Evolutionary conservation across 1,284 basidiomycete genomes (phyloP).

Genomic region (Ceratobasidium sp.): DNA sequence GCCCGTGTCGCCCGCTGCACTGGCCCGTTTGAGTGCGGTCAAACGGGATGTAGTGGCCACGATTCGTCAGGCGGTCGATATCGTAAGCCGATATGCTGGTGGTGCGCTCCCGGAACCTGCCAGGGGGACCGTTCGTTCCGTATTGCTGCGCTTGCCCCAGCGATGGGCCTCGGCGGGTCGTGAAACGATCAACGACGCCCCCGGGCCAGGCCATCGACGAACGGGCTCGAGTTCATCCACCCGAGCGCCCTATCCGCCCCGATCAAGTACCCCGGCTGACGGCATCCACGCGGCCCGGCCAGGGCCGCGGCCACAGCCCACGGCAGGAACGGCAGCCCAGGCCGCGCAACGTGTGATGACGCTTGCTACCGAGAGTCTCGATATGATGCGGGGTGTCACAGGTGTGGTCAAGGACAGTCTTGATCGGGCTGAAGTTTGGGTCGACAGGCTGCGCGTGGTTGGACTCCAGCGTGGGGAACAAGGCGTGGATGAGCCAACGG

Average conservation of each 20-base stretch:
- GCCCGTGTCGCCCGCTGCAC: conserved; percentile 62
- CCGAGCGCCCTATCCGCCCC: conserved; percentile 43
- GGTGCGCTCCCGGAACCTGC: conserved; percentile 86
- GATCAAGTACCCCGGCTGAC: conserved; percentile 39
- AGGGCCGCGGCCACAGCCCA: conserved; percentile 42
- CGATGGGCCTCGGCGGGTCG: conserved; percentile 70
- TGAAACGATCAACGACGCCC: neutral
- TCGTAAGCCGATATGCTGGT: conserved; percentile 88
- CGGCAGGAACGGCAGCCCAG: conserved; percentile 61
- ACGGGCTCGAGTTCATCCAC: conserved; percentile 39
- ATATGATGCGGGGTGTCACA: conserved; percentile 89
- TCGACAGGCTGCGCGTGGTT: conserved; percentile 77
- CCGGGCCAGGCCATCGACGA: conserved; percentile 35
- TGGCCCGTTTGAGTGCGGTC: conserved; percentile 74
- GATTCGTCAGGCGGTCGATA: conserved; percentile 87
- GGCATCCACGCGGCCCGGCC: conserved; percentile 38
- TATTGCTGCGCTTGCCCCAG: conserved; percentile 83
- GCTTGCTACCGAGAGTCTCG: conserved; percentile 88
- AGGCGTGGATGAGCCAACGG: conserved; percentile 26
- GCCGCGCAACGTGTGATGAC: conserved; percentile 85
- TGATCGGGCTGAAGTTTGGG: conserved; percentile 89
- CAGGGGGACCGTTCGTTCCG: conserved; percentile 75
- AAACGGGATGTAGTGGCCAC: conserved; percentile 87
- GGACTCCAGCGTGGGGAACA: conserved; percentile 68
- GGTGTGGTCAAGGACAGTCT: conserved; percentile 87